These are phyloP conservation scores for Hypoxylon sp. DNA, from an alignment of 2,329 filamentous ascomycete species.

Conservation along the genomic window DNA sequence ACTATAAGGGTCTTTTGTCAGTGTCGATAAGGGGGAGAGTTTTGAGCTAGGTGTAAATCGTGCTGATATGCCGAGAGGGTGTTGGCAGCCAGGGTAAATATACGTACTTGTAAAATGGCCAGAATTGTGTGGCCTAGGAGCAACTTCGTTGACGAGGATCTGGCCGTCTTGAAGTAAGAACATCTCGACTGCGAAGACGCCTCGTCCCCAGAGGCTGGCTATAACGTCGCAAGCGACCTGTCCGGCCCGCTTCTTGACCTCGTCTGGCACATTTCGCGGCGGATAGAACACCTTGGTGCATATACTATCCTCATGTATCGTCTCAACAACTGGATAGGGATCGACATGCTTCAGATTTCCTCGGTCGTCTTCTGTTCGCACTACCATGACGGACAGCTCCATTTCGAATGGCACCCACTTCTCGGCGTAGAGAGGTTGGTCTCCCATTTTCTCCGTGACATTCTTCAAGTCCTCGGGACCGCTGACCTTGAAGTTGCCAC, in stretches of 20 bases:
- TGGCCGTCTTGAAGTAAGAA: conserved; percentile 80
- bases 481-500: conserved; percentile 67
- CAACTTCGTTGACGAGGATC: conserved; percentile 78
- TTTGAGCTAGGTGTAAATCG: not conserved
- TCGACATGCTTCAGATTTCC: conserved; percentile 61
- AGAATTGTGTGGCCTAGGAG: conserved; percentile 73
- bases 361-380: conserved; percentile 79
- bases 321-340: conserved; percentile 91
- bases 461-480: conserved; percentile 58
- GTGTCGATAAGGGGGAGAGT: not conserved
- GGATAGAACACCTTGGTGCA: conserved; percentile 93
- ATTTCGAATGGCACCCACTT: conserved; percentile 85
- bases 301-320: conserved; percentile 92
- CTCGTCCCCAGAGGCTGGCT: conserved; percentile 81
- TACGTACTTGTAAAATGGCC: conserved; percentile 80
- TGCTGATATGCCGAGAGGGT: not conserved
- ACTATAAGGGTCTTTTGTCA: conserved; percentile 51
- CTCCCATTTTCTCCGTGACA: conserved; percentile 75
- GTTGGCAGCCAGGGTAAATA: not conserved
- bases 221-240: conserved; percentile 82
- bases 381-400: conserved; percentile 93
- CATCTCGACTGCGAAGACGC: conserved; percentile 96
- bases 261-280: conserved; percentile 71
- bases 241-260: conserved; percentile 71
- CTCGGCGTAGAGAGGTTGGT: conserved; percentile 83